Conservation (phyloP, 2,329 filamentous ascomycete genomes). For the Dothistroma pini region DNA sequence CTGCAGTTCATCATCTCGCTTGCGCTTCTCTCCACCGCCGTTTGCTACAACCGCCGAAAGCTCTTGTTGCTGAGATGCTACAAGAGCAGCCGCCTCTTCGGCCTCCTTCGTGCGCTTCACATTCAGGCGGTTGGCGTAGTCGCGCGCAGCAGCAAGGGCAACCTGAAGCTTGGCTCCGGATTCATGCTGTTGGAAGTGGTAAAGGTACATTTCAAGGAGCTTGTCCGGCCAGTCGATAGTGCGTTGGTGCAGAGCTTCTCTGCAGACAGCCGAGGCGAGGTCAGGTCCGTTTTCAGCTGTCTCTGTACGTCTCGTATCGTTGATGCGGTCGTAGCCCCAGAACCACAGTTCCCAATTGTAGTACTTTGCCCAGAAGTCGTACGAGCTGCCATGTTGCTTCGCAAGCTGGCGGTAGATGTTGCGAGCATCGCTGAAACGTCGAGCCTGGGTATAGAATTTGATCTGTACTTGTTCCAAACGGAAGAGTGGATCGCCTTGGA, state of each 20-base stretch:
- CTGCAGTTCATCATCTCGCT: slow-evolving; percentile 60
- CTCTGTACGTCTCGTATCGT: slow-evolving; percentile 49
- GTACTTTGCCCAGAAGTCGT: slow-evolving; percentile 91
- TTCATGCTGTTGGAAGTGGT: slow-evolving; percentile 89
- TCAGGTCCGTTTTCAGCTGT: slow-evolving; percentile 60
- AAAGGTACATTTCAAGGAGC: slow-evolving; percentile 67
- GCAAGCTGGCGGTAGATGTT: slow-evolving; percentile 68
- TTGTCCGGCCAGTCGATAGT: slow-evolving; percentile 74
- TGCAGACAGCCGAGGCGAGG: slow-evolving; percentile 71
- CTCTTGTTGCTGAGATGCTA: slow-evolving; percentile 28
- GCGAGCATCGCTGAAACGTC: slow-evolving; percentile 71
- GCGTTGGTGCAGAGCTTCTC: slow-evolving; percentile 61
- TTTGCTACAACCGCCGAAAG: slow-evolving; percentile 29
- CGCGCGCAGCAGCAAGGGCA: slow-evolving; percentile 70
- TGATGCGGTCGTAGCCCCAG: slow-evolving; percentile 57
- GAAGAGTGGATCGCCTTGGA: slow-evolving; percentile 83
- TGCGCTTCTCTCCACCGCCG: slow-evolving; percentile 59
- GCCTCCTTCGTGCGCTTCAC: slow-evolving; percentile 65
- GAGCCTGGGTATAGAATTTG: slow-evolving; percentile 82
- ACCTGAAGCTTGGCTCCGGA: slow-evolving; percentile 68
- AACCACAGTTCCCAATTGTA: slow-evolving; percentile 86
- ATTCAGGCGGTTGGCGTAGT: slow-evolving; percentile 60
- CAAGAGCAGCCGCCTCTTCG: slow-evolving; percentile 59
- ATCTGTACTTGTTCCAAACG: slow-evolving; percentile 89
- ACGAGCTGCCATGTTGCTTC: slow-evolving; percentile 67